Evolutionary conservation across 352 stramenopile species (phyloP), one percentile per base, ranked within the genome.

Genomic region (Globisporangium apiculatum): DNA sequence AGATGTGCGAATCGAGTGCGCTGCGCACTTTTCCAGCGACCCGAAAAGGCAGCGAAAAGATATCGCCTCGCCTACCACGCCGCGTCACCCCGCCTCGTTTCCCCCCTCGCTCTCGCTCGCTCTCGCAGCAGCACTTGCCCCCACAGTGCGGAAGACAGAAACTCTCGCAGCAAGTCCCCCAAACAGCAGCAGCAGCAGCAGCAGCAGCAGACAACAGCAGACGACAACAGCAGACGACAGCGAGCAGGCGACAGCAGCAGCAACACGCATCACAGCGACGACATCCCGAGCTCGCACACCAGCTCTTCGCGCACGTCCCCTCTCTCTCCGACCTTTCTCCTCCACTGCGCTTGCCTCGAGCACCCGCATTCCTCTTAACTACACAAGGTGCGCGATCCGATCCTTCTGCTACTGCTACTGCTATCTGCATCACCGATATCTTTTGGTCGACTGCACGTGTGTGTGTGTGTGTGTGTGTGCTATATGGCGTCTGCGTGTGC

Each of bases 231-330:
- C 47, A 10, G 24, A 31, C 24, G 24, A 31, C 12, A 51, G 47
- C 47, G 24, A 51, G 47, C 47, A 51, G 47, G 24, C 47, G 47
- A 51, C 47, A 51, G 47, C 47, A 51, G 47, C 47, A 51, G 47
- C 47, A 51, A 6, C 42, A 51, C 24, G 17, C 2, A 36, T 10
- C 15, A 55, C 51, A n/a, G 45, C n/a, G n/a, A 45, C 35, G n/a
- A 55, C 18, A 55, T 31, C 24, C 24, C 5, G 31, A n/a, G n/a
- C 42, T 5, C 12, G 10, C n/a, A 18, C 54, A 51, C 54, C 35
- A 41, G 15, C 54, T 41, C 54, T 11, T 41, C 9, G 17, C 24
- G 2, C 24, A 31, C 24, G 24, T 54, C n/a, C 40, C 35, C 42
- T 59, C 17, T 38, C 54, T 59, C 54, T 52, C 35, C 55, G 24